Percentiles rank a stretch among this genome's conserved stretches.
Evolutionary conservation across 345 rosid genomes (phyloP).

Genomic region (Hypericum androsaemum): DNA sequence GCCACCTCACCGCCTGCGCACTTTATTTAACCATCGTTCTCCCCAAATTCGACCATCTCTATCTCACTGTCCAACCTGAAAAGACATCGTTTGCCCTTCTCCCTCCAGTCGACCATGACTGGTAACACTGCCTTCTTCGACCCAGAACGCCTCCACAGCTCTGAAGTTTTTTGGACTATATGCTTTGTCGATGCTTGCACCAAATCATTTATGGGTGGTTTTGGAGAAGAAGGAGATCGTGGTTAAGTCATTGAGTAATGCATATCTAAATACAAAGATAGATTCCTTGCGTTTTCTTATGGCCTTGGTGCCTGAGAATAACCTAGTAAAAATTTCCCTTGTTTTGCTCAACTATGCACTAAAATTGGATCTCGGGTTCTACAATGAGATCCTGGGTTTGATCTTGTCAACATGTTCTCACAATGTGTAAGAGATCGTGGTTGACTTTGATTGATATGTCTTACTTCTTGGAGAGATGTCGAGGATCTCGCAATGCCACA

Average conservation of each 20-base stretch:
- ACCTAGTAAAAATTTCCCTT: constrained; percentile 58
- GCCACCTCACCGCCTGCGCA: too few species aligned
- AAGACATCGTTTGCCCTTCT: too few species aligned
- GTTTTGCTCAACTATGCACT: constrained; percentile 74
- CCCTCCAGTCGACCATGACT: too few species aligned
- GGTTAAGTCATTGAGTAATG: constrained; percentile 73
- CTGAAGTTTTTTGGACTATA: constrained; percentile 86
- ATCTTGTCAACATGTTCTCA: constrained; percentile 56
- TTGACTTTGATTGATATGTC: constrained; percentile 88
- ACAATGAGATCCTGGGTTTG: constrained; percentile 76
- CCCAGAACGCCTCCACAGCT: too few species aligned
- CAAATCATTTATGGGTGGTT: constrained; percentile 68
- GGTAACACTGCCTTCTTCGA: too few species aligned
- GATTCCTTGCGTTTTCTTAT: constrained; percentile 72
- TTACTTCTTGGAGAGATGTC: constrained; percentile 88
- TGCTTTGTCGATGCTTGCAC: constrained; percentile 55
- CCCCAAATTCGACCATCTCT: too few species aligned
- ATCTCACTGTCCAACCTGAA: too few species aligned
- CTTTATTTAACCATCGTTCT: too few species aligned
- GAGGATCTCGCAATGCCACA: constrained; percentile 71
- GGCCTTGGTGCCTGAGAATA: constrained; percentile 80
- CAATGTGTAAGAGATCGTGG: constrained; percentile 60
- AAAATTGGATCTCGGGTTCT: constrained; percentile 78
- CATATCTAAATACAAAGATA: constrained; percentile 67
- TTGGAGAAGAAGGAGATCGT: constrained; percentile 82